Base-by-base conservation (phyloP, 352 stramenopile genomes). In the Pythium phragmitis region DNA sequence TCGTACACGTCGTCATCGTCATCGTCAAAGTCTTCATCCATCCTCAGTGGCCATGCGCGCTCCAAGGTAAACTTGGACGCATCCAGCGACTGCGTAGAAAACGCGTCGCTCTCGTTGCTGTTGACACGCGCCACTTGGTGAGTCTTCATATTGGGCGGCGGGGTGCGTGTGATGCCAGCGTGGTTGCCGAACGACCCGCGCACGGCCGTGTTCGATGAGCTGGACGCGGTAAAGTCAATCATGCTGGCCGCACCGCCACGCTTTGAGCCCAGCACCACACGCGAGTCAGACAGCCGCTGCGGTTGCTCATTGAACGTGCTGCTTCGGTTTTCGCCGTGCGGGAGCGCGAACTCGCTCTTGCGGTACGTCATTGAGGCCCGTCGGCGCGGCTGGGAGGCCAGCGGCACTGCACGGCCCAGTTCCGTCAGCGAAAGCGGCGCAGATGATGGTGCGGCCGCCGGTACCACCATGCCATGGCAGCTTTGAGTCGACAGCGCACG, bases 401-500 rank as follows among this genome's bases (percentile, higher is more conserved):
- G 51, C 17, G 26, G 54, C 4, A 11, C n/a, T 36, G 34, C 12
- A 16, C 7, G 23, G 36, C 37, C 34, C 8, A 39, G 23, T 2
- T 17, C 33, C 8, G 34, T 28, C 42, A 51, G 54, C 4, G 30
- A 7, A 19, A 50, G 28, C 17, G 41, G 54, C 28, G 54, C 54
- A 16, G 53, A 52, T 14, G 45, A 26, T 8, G 46, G 30, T 23
- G 57, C 48, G 17, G 47, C 1, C 16, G 48, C 4, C 12, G 47
- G 4, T 7, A 39, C 7, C 52, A 67, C 37, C 34, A 62, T 63
- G 8, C 73, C 73, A 52, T 78, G 77, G 45, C 75, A 75, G 6
- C 77, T 86, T 57, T 90, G 77, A 6, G 69, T 71, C 5, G 72
- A 78, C 1, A 94, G 51, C 2, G 77, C 79, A 17, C 77, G 74